Base-by-base conservation (phyloP, 2,329 filamentous ascomycete species). In the Botrytis tulipae region DNA sequence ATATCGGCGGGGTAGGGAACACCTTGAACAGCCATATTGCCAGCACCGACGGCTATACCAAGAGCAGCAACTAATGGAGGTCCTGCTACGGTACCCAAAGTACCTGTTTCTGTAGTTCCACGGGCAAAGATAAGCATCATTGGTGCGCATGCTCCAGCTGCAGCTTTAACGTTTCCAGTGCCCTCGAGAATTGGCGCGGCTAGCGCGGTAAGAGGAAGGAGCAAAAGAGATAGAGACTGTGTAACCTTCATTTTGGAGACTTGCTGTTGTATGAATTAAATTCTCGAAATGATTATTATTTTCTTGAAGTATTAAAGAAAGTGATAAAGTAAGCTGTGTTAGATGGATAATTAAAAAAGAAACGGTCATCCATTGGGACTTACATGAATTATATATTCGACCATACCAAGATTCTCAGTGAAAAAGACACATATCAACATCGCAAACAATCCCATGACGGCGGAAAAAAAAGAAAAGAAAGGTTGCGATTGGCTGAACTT, bases 1-100 rank as follows among this genome's bases (percentile, higher is more conserved):
- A 84, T 75, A 71, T 82, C 80, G 12, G 87, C 87, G 0, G 84
- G 81, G 76, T 89, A 89, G 29, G 85, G 81, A 35, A 89, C 85
- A 66, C 87, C 87, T 79, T 89, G 87, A 14, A 87, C 82, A 4
- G 84, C 78, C 69, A 84, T 83, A 57, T 80, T 81, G 10, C 79
- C 80, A 29, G 84, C 84, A 74, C 87, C 81, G 74, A 82, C 79
- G 18, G 79, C 75, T 9, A 57, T 73, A n/a, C 73, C 76, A 5
- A 79, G 72, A 14, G 78, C 77, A 18, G 73, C 75, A 61, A 80
- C 78, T 59, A 79, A 76, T 4, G 78, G 77, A 10, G 78, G 78
- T 3, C 78, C 77, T 2, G 75, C 75, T n/a, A 80, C 51, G 48
- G 78, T 74, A 29, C 78, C 78, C 1, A 73, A 54, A 25, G 67